phyloP scores from a whole-genome alignment of 345 rosid species.

The Clarkia xantiana region DNA sequence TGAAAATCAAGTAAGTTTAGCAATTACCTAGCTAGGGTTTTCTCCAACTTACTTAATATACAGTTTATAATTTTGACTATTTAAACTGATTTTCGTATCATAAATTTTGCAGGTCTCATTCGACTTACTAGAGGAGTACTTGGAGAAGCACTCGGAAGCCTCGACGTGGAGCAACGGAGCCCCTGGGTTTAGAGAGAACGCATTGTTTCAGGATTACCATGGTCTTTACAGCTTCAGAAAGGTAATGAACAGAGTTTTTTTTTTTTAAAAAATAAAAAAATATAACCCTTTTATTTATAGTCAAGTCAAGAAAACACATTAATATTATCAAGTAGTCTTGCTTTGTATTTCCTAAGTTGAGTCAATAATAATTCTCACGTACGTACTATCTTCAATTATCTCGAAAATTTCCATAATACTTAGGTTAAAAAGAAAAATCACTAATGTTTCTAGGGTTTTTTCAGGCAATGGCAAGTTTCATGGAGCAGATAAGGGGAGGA shows the following conservation, averaged over 20 bases:
- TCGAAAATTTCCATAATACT: not conserved
- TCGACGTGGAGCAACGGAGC: slow-evolving; percentile 1
- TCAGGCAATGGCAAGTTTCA: slow-evolving; percentile 6
- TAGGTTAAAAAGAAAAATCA: not conserved
- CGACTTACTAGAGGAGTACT: slow-evolving; percentile 5
- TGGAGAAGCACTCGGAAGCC: not conserved
- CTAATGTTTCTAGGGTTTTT: not conserved
- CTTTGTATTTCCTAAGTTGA: too few species aligned
- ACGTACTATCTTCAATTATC: not conserved
- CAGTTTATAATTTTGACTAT: not conserved
- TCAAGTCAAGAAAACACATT: too few species aligned
- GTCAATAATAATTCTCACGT: too few species aligned
- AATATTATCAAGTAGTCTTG: too few species aligned
- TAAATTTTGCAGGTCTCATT: slow-evolving; percentile 1
- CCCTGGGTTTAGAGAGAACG: slow-evolving; percentile 2
- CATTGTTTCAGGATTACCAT: slow-evolving; percentile 9
- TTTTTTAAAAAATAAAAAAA: too few species aligned
- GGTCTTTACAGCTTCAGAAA: slow-evolving; percentile 8
- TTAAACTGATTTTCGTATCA: not conserved
- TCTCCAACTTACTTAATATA: not conserved
- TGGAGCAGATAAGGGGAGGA: slow-evolving; percentile 5
- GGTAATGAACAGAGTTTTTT: too few species aligned
- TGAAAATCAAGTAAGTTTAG: slow-evolving; percentile 1
- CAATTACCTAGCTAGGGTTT: not conserved
- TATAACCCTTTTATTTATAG: too few species aligned